Base-by-base conservation (phyloP, 2,329 filamentous ascomycete species). In the Exophiala mesophila region DNA sequence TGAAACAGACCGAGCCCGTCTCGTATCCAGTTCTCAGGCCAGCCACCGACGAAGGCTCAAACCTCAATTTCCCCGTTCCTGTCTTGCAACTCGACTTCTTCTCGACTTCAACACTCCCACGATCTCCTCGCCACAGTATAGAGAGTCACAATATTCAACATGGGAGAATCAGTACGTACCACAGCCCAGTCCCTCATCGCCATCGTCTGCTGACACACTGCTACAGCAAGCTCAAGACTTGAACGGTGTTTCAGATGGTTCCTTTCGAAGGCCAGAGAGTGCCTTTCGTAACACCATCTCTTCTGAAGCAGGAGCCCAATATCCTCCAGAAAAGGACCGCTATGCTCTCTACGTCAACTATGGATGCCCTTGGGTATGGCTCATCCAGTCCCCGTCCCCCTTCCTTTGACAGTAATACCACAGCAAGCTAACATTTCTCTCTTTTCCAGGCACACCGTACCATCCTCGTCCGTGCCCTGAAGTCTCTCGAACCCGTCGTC, bases 311-410 rank as follows among this genome's bases (percentile, higher is more conserved):
- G 60, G 59, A 5, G 66, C 77, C 2, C 63, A 65, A 15, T 83
- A 79, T 45, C 72, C 78, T 0, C 71, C 78, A 0, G 77, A 80
- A 48, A 73, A 70, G 44, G 72, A 70, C 36, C 74, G 80, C 13
- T 83, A 83, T 62, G 74, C 71, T 0, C 63, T 83, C 3, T 83
- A 83, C 57, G 59, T 81, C 33, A 76, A 77, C 29, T 70, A 71
- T 4, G 72, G 72, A 5, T 83, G 80, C 52, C 80, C 80, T 3
- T 83, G 80, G 55, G 80, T 53, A 49, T 16, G 51, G 28, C 6
- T 4, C 15, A n/a, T n/a, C n/a, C 3, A 35, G 12, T 24, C 16
- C 19, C 19, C 18, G 13, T 8, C 21, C 16, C 5, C 21, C 6
- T 9, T 34, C n/a, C n/a, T n/a, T n/a, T n/a, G n/a, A n/a, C n/a